phyloP scores from a whole-genome alignment of 2,329 filamentous ascomycete genomes.

The Biscogniauxia marginata region DNA sequence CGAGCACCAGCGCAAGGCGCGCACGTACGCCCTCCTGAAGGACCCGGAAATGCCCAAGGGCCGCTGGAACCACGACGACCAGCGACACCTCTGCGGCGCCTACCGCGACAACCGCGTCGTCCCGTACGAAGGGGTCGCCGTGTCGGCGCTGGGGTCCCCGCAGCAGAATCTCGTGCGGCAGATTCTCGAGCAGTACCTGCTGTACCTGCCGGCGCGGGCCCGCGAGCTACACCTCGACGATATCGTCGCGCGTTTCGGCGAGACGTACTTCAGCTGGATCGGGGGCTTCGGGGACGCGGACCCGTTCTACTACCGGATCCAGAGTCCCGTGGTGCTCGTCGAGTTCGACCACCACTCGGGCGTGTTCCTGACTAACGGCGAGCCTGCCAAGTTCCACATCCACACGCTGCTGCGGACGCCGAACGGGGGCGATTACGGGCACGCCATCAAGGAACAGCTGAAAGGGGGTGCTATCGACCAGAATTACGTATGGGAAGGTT shows the following conservation, averaged over 20 bases:
- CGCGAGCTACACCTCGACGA: constrained; percentile 54
- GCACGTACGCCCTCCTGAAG: constrained; percentile 57
- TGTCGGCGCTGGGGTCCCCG: constrained; percentile 43
- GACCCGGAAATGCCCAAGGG: constrained; percentile 66
- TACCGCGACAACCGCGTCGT: constrained; percentile 77
- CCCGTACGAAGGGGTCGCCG: constrained; percentile 67
- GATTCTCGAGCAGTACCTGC: constrained; percentile 63
- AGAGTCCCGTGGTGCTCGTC: constrained; percentile 70
- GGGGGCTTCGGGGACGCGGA: constrained; percentile 65
- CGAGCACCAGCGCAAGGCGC: constrained; percentile 48
- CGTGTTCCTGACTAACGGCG: constrained; percentile 70
- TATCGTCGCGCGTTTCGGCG: constrained; percentile 54
- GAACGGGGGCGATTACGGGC: constrained; percentile 75
- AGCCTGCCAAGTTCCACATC: constrained; percentile 76
- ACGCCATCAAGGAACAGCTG: constrained; percentile 44
- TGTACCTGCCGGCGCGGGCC: constrained; percentile 62
- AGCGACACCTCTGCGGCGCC: constrained; percentile 74
- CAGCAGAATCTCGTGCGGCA: constrained; percentile 56
- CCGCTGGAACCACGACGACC: constrained; percentile 79
- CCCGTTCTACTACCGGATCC: constrained; percentile 75
- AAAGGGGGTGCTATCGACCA: constrained; percentile 31
- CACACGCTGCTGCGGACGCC: constrained; percentile 72
- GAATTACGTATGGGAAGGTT: constrained; percentile 43
- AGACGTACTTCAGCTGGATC: constrained; percentile 81
- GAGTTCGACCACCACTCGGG: constrained; percentile 82